A percentile compares a stretch with the other conserved stretches of the same genome.
Evolutionary conservation across 176 grass and related monocot species (phyloP).

Genomic region (Lolium multiflorum): DNA sequence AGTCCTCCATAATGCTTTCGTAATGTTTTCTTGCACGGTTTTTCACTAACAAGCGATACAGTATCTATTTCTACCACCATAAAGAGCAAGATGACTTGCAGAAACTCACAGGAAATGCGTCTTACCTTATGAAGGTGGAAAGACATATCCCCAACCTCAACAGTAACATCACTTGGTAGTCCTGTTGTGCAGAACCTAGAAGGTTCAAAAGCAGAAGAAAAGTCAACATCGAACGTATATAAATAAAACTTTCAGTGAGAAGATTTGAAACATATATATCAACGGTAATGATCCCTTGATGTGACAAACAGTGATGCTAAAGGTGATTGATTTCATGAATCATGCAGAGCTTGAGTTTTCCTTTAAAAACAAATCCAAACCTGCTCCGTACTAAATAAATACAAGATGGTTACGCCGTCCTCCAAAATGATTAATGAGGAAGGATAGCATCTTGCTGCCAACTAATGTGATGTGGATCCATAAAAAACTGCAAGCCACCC

Average conservation of each 20-base stretch:
- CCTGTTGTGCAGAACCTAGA: slow-evolving; percentile 93
- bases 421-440: slow-evolving; percentile 43
- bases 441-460: slow-evolving; percentile 39
- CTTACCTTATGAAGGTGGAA: slow-evolving; percentile 99
- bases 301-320: background rate
- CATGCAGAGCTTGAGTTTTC: background rate
- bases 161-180: slow-evolving; percentile 88
- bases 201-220: slow-evolving; percentile 46
- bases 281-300: background rate
- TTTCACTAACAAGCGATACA: background rate
- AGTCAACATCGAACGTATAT: background rate
- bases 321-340: slow-evolving; percentile 28
- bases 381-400: slow-evolving; percentile 41
- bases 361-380: slow-evolving; percentile 35
- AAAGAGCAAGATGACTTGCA: background rate
- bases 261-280: background rate
- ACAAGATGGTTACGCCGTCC: slow-evolving; percentile 22
- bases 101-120: background rate
- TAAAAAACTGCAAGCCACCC: slow-evolving; percentile 16
- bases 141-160: slow-evolving; percentile 92
- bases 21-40: background rate
- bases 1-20: background rate
- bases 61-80: slow-evolving; percentile 1
- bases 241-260: background rate
- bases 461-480: slow-evolving; percentile 49